These are phyloP conservation scores for Penicillium sp. DNA, from an alignment of 2,329 filamentous ascomycete genomes.

Conservation along the genomic window DNA sequence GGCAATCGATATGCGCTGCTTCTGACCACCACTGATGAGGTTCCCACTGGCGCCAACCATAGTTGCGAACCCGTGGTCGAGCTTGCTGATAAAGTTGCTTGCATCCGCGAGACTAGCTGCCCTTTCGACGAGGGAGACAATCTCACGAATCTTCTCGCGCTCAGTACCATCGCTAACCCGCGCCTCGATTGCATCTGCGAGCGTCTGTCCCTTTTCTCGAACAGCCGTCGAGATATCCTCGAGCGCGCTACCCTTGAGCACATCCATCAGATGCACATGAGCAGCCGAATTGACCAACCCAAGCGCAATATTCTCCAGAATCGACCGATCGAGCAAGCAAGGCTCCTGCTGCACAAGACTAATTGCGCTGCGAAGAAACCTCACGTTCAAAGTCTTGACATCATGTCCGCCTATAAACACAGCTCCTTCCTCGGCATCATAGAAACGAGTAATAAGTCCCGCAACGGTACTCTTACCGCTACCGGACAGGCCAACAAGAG, in stretches of 20 bases:
- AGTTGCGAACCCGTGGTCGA: constrained; percentile 32
- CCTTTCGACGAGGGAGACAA: constrained; percentile 33
- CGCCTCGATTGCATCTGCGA: constrained; percentile 31
- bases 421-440: constrained; percentile 39
- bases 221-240: constrained; percentile 32
- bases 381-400: constrained; percentile 39
- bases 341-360: constrained; percentile 58
- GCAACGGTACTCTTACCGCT: constrained; percentile 58
- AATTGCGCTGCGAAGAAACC: constrained; percentile 41
- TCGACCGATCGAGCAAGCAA: constrained; percentile 55
- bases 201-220: constrained; percentile 27
- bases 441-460: constrained; percentile 43
- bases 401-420: constrained; percentile 37
- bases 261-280: constrained; percentile 29
- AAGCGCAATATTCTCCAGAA: constrained; percentile 60
- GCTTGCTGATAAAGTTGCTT: constrained; percentile 32
- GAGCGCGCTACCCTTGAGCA: constrained; percentile 26
- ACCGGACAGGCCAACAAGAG: constrained; percentile 56
- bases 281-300: constrained; percentile 50
- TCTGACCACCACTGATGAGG: constrained; percentile 68
- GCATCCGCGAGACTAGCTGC: constrained; percentile 37
- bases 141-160: constrained; percentile 30
- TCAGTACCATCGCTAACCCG: constrained; percentile 4
- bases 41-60: constrained; percentile 42
- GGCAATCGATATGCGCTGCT: constrained; percentile 89